These are phyloP conservation scores for Friedmanniomyces endolithicus DNA, from an alignment of 495 filamentous ascomycete genomes.

Conservation along the genomic window DNA sequence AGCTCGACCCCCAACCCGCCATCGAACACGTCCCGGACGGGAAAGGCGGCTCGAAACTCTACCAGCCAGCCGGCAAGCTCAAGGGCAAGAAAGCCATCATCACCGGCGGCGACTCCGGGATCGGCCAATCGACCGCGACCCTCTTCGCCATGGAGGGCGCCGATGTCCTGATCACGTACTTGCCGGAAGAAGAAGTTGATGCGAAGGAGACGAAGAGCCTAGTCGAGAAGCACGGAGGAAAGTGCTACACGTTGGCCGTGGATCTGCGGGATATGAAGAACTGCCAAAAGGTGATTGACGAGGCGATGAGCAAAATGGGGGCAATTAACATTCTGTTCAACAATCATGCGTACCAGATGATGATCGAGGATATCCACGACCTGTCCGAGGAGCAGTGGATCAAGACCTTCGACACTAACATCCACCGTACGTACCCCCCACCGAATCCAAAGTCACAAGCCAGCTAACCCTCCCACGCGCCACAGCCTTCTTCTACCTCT, in stretches of 20 bases:
- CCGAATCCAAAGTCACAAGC: not conserved
- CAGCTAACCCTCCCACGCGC: not conserved
- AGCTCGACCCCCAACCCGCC: conserved; percentile 52
- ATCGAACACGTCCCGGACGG: conserved; percentile 58
- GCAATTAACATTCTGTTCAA: conserved; percentile 68
- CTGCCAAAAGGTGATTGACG: conserved; percentile 57
- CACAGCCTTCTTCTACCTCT: conserved; percentile 36
- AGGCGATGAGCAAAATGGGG: conserved; percentile 50
- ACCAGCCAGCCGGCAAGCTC: conserved; percentile 70
- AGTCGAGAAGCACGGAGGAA: conserved; percentile 52
- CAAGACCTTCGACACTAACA: conserved; percentile 34
- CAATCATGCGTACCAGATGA: conserved; percentile 61
- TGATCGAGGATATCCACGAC: conserved; percentile 61
- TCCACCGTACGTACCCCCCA: conserved; percentile 23
- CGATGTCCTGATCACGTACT: conserved; percentile 58
- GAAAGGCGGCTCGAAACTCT: conserved; percentile 57
- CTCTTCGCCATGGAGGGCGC: conserved; percentile 79
- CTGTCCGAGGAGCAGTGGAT: conserved; percentile 74
- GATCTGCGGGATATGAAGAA: conserved; percentile 53
- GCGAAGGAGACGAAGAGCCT: conserved; percentile 58
- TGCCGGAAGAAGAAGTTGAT: conserved; percentile 65
- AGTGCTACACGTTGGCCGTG: conserved; percentile 46
- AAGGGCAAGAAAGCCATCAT: conserved; percentile 63
- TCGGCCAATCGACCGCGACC: conserved; percentile 66
- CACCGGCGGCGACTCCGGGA: conserved; percentile 73